These are phyloP conservation scores for Aspergillus sp. DNA, from an alignment of 2,329 filamentous ascomycete species.

Conservation along the genomic window DNA sequence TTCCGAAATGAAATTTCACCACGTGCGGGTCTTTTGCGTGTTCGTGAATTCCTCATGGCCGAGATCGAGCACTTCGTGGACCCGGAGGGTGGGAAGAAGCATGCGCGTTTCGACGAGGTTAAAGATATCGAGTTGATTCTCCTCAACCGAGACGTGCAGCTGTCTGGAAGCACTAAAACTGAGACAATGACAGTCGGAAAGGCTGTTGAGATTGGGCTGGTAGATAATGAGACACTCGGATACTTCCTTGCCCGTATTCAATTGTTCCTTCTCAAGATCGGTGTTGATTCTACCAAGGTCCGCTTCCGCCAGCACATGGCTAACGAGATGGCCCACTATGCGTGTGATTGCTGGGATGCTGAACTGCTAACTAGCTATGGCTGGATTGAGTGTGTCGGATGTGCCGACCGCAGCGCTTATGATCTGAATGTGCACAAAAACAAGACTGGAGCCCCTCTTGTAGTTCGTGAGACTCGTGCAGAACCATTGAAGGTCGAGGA, in stretches of 20 bases:
- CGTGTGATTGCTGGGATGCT: slow-evolving; percentile 95
- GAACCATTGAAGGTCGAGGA: slow-evolving; percentile 80
- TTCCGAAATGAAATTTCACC: slow-evolving; percentile 99
- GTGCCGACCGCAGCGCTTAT: slow-evolving; percentile 92
- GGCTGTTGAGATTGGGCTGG: slow-evolving; percentile 76
- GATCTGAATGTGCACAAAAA: slow-evolving; percentile 90
- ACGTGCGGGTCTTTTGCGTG: slow-evolving; percentile 82
- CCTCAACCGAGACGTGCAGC: slow-evolving; percentile 80
- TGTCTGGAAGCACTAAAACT: slow-evolving; percentile 77
- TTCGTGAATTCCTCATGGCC: slow-evolving; percentile 97
- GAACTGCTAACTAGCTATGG: slow-evolving; percentile 89
- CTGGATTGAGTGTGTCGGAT: slow-evolving; percentile 98
- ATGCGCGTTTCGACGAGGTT: slow-evolving; percentile 81
- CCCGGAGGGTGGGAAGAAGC: slow-evolving; percentile 91
- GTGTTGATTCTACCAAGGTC: slow-evolving; percentile 82
- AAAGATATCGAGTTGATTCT: slow-evolving; percentile 80
- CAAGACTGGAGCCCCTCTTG: slow-evolving; percentile 81
- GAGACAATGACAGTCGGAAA: slow-evolving; percentile 76
- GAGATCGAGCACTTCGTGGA: slow-evolving; percentile 99
- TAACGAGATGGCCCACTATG: slow-evolving; percentile 90
- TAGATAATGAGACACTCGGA: slow-evolving; percentile 96
- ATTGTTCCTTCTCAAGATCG: slow-evolving; percentile 84
- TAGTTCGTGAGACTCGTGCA: slow-evolving; percentile 78
- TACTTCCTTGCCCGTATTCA: slow-evolving; percentile 96
- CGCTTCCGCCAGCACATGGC: slow-evolving; percentile 97